Conservation (phyloP, 73 alveolate genomes). For the Paraurostyla sp. region DNA sequence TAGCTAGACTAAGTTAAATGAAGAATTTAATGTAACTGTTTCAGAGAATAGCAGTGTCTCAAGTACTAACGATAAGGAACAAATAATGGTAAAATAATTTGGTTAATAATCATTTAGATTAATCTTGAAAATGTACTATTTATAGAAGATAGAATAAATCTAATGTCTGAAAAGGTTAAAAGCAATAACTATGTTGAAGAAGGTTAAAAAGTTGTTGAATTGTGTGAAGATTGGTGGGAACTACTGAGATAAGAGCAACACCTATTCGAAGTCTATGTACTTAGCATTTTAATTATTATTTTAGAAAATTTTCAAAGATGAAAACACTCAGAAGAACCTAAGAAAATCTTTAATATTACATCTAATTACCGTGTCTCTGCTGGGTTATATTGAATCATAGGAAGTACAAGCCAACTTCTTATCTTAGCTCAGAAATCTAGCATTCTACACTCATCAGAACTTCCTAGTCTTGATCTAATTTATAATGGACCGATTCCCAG, state of each 20-base stretch:
- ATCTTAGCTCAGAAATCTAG: conserved; percentile 51
- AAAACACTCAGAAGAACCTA: conserved; percentile 16
- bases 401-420: conserved; percentile 17
- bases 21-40: neutral
- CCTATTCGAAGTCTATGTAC: conserved; percentile 48
- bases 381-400: conserved; percentile 24
- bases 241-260: neutral
- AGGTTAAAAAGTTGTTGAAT: neutral
- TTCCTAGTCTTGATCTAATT: conserved; percentile 65
- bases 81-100: conserved; percentile 2
- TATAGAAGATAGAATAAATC: conserved; percentile 15
- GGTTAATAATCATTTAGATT: neutral
- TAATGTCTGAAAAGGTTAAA: conserved; percentile 13
- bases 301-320: conserved; percentile 64
- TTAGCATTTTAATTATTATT: neutral
- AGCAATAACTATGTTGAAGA: neutral
- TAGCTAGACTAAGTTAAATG: neutral
- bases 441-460: conserved; percentile 65
- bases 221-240: conserved; percentile 69
- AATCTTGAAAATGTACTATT: conserved; percentile 53
- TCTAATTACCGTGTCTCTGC: conserved; percentile 38
- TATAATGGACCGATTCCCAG: conserved; percentile 67
- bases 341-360: conserved; percentile 46
- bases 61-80: neutral
- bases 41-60: neutral